Evolutionary conservation across 306 rosid genomes (phyloP).

Genomic region (Pachyrhizus erosus): DNA sequence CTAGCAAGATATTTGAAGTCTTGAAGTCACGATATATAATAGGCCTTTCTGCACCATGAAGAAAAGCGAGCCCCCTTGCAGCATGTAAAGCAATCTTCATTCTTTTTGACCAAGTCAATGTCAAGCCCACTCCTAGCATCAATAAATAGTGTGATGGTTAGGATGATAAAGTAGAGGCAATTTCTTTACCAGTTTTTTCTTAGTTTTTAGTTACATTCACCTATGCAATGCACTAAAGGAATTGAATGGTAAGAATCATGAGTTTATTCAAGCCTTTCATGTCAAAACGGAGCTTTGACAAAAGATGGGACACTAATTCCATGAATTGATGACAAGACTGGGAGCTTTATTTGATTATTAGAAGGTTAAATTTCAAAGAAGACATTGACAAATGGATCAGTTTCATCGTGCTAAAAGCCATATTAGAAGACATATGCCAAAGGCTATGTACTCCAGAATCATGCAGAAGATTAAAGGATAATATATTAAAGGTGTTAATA

Average conservation of each 20-base stretch:
- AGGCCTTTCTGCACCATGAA: constrained; percentile 91
- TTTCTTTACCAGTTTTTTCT: background rate
- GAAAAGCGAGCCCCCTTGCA: constrained; percentile 98
- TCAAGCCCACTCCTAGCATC: constrained; percentile 83
- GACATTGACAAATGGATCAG: constrained; percentile 1
- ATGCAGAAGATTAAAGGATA: constrained; percentile 9
- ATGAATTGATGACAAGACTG: background rate
- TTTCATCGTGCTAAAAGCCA: constrained; percentile 29
- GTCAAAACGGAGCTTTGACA: background rate
- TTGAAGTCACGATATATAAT: constrained; percentile 98
- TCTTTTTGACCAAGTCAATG: constrained; percentile 89
- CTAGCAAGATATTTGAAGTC: constrained; percentile 94
- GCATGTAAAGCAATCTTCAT: constrained; percentile 96
- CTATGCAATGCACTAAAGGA: background rate
- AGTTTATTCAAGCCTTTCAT: constrained; percentile 24
- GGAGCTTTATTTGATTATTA: constrained; percentile 7
- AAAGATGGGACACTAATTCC: constrained; percentile 8
- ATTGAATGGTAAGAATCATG: constrained; percentile 9
- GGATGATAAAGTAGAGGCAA: constrained; percentile 16
- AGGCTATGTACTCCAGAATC: background rate
- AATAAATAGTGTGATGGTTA: constrained; percentile 42
- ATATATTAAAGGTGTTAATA: background rate
- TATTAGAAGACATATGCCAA: background rate
- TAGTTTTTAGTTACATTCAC: constrained; percentile 16
- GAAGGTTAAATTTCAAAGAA: constrained; percentile 22